Evolutionary conservation across 257 asterid species (phyloP).

Genomic region (Plantago ovata): DNA sequence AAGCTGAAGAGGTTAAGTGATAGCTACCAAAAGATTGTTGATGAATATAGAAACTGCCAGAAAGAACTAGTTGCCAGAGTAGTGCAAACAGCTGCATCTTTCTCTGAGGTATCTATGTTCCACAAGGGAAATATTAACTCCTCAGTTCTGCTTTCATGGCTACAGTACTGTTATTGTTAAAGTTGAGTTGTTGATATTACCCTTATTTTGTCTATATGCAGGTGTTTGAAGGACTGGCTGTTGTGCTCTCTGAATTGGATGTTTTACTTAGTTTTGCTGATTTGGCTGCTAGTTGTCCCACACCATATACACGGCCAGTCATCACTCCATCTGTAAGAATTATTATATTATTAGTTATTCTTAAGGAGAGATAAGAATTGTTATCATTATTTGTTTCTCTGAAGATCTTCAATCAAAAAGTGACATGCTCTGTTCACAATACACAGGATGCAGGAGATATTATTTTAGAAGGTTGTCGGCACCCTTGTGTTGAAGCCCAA

Average conservation of each 20-base stretch:
- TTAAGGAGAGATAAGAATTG: too few relatives aligned
- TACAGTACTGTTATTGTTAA: neutral
- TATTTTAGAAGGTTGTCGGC: conserved; percentile 87
- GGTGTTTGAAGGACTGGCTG: conserved; percentile 84
- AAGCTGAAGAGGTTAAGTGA: conserved; percentile 84
- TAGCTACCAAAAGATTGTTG: conserved; percentile 78
- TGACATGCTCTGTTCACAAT: conserved; percentile 19
- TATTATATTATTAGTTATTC: conserved; percentile 5
- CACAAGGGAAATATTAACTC: too few relatives aligned
- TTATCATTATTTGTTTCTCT: too few relatives aligned
- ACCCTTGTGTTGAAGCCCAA: conserved; percentile 99
- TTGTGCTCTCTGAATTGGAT: conserved; percentile 79
- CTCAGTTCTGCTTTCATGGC: too few relatives aligned
- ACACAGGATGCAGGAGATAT: conserved; percentile 85
- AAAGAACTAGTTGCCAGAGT: conserved; percentile 87
- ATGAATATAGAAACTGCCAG: conserved; percentile 85
- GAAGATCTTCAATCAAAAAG: conserved; percentile 10
- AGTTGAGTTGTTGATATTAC: neutral
- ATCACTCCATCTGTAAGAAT: conserved; percentile 69
- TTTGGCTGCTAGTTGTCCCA: conserved; percentile 81
- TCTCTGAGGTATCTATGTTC: conserved; percentile 63
- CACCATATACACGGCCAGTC: conserved; percentile 79
- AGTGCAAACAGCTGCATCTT: conserved; percentile 77
- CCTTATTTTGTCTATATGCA: conserved; percentile 23
- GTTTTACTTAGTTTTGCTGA: conserved; percentile 97